Evolutionary conservation across 371 early-diverging fungal species (phyloP), one percentile per base, ranked within the genome.

Genomic region (Mucor piriformis): DNA sequence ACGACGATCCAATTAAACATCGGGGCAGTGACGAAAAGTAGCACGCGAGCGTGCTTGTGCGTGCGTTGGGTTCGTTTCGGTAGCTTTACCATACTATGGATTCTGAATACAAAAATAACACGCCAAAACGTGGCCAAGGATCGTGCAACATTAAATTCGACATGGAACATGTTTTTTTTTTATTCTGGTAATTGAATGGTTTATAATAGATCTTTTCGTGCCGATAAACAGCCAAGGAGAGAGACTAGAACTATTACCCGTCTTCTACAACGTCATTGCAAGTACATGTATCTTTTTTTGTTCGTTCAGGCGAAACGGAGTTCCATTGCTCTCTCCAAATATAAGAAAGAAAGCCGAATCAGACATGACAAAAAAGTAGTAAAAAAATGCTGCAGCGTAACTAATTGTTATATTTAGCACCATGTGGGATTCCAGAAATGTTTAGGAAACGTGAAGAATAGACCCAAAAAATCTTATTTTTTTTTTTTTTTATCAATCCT

Each of bases 61-160:
- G 46, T 16, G 46, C 46, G 38, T 37, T 11, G 38, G 15, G 38
- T n/a, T 37, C 38, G n/a, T 37, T n/a, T 37, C 13, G 11, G 11
- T 37, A 11, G 38, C n/a, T 15, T 11, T n/a, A 37, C n/a, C 38
- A 37, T 37, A 37, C 11, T 37, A 12, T 37, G 12, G 4, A 37
- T 15, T 37, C 1, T 18, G 46, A 40, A 54, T 54, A 42, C 40
- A 54, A 42, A 50, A 50, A 29, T 18, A 57, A 49, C 47, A 37
- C 48, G 38, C 34, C 23, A 58, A 51, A 59, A 59, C 59, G 59
- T 59, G 59, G 59, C 59, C 32, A 59, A 44, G 20, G 13, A 32
- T 44, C 21, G 59, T 59, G 40, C 52, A 43, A 59, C 59, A 59
- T 59, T 59, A 44, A 38, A 13, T n/a, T 23, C 8, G 42, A 43